Base-by-base conservation (phyloP, 768 basidiomycete genomes). In the Russula vinacea region DNA sequence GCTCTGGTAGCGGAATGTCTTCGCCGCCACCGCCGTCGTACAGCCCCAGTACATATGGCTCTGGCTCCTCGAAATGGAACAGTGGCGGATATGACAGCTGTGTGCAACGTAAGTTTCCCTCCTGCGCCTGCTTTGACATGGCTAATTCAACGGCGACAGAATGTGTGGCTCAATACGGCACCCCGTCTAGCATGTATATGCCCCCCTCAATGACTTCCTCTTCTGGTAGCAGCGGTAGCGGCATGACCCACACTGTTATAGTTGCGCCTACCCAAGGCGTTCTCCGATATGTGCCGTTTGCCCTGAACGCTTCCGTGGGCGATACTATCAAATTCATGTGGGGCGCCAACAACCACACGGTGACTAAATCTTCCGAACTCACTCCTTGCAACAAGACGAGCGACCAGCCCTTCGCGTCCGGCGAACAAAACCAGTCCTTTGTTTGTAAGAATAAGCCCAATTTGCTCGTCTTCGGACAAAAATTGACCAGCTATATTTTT, bases 291-390 rank as follows among this genome's bases (percentile, higher is more conserved):
- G 78, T 90, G 57, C 90, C 90, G 39, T 89, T 89, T 75, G 84
- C 84, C 29, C 74, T 87, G 67, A 89, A 90, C 71, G 89, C 88
- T 5, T 84, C 86, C 37, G 82, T 86, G 64, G 90, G 90, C 60
- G 89, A 91, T 74, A 89, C 87, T 70, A 74, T 92, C 76, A 77
- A 79, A 72, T 92, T 85, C 78, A 78, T 85, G 75, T 93, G 90
- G 90, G 81, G 82, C 60, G 89, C 87, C 58, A 83, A 88, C 78
- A 83, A 82, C 71, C 90, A 91, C 79, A 92, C 89, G 37, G 91
- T 92, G 70, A 92, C 91, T 69, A 88, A 91, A 78, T 84, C 84
- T 19, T 89, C 88, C 0, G 71, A 78, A 52, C 79, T 90, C 63
- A 71, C 76, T 5, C 80, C 85, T 64, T 93, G 91, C 83, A 92